Conservation (phyloP, 2,329 filamentous ascomycete genomes). For the Xylogone sp. region DNA sequence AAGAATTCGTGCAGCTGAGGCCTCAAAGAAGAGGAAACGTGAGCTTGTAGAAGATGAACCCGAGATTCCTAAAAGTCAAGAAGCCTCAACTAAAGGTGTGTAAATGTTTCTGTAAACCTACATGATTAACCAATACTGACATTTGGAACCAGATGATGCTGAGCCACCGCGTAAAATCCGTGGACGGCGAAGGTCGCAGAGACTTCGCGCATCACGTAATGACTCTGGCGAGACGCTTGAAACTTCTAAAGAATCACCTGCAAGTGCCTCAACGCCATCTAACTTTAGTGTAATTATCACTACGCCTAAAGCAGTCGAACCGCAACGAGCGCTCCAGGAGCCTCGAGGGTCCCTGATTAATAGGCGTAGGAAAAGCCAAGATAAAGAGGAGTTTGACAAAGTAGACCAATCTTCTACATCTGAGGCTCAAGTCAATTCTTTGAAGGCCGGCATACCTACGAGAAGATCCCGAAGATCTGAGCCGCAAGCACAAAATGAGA, state of each 20-base stretch:
- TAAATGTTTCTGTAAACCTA: slow-evolving; percentile 1
- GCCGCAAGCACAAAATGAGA: background rate
- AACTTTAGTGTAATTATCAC: too few relatives aligned
- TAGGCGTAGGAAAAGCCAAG: background rate
- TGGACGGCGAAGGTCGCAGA: background rate
- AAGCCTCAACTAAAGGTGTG: slow-evolving; percentile 7
- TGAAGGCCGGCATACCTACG: background rate
- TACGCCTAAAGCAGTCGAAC: background rate
- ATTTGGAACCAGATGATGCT: background rate
- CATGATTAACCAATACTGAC: background rate
- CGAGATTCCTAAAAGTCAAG: slow-evolving; percentile 21
- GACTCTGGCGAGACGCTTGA: background rate
- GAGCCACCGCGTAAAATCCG: background rate
- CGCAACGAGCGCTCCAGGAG: background rate
- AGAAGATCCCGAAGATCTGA: background rate
- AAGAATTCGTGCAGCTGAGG: background rate
- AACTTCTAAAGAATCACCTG: background rate
- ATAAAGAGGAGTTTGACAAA: background rate
- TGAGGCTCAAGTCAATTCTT: background rate
- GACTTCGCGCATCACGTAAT: background rate
- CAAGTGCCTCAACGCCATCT: background rate
- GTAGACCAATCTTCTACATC: background rate
- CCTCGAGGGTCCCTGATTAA: background rate
- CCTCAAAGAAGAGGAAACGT: slow-evolving; percentile 16
- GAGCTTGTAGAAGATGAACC: slow-evolving; percentile 4